Percentiles rank a stretch among this genome's conserved stretches.
phyloP scores from a whole-genome alignment of 202 grass and related monocot species.

The Brachypodium distachyon region DNA sequence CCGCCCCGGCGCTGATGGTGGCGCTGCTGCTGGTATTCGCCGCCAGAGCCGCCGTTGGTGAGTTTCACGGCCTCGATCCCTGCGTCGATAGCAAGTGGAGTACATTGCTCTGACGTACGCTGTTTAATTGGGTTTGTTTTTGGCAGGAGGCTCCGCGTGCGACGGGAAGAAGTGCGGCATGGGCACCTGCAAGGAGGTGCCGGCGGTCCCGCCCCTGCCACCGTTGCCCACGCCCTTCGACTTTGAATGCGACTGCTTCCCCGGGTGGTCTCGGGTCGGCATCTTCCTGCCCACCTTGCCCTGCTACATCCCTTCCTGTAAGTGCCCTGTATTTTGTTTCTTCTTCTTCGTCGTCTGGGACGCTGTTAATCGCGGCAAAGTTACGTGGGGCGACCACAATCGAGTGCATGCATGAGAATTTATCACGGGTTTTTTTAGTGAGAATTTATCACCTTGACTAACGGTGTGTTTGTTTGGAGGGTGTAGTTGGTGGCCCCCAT shows the following conservation, averaged over 20 bases:
- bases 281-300: fast-evolving
- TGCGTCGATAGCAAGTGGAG: not conserved
- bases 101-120: too few relatives aligned
- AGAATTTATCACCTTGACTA: too few relatives aligned
- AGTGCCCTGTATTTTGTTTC: too few relatives aligned
- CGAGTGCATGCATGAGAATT: too few relatives aligned
- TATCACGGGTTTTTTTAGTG: too few relatives aligned
- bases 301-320: constrained; percentile 26
- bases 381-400: too few relatives aligned
- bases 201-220: too few relatives aligned
- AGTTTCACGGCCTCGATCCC: not conserved
- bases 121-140: too few relatives aligned
- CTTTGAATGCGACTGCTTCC: constrained; percentile 12
- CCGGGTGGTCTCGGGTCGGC: not conserved
- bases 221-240: not conserved
- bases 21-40: not conserved
- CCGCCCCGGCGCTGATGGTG: not conserved
- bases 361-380: too few relatives aligned
- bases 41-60: not conserved
- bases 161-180: not conserved
- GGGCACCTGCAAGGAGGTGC: constrained; percentile 2
- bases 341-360: too few relatives aligned
- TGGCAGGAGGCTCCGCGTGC: not conserved
- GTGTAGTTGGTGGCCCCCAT: too few relatives aligned
- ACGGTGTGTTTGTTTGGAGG: too few relatives aligned